Base-by-base conservation (phyloP, 305 asterid species). In the Striga hermonthica region DNA sequence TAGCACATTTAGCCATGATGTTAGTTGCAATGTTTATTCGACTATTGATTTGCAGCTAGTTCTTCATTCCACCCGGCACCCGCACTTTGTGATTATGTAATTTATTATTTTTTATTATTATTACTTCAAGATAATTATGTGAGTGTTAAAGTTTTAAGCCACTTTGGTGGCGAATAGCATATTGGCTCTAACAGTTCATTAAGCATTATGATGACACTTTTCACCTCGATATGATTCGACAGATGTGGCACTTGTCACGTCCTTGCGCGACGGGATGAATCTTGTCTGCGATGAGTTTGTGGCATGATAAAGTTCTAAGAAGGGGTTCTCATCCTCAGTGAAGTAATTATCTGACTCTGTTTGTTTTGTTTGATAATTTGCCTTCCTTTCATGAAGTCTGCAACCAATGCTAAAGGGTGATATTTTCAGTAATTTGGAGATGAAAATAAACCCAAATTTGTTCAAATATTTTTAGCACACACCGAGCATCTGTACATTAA, bases 251-350 rank as follows among this genome's bases (percentile, higher is more conserved):
- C 85, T 89, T 66, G 91, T 89, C 64, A 89, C 95, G 37, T 89
- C 96, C 31, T 69, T 89, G 83, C 73, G 95, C 60, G 95, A 87
- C 65, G 95, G 95, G 64, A 87, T 87, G 95, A 87, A 87, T 73
- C 95, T 87, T 2, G 95, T 87, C 66, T 84, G 95, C 78, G 83
- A 87, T 77, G 95, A 87, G 83, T 87, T 78, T 66, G 95, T 87
- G 72, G 91, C 95, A 44, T 84, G 91, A 72, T 91, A 87, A 75
- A 84, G 74, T 65, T 81, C 87, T 38, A 87, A 79, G 74, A 87
- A 70, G 95, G 95, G 72, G 95, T 87, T 62, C 91, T 87, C 68
- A 83, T 87, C 72, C 91, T 87, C 66, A 87, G 95, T 13, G 95
- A 87, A 76, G 95, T 83, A 77, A 82, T 69, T 52, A 39, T 74